Evolutionary conservation across 1,284 basidiomycete species (phyloP).

Genomic region (Spongiforma sp.): DNA sequence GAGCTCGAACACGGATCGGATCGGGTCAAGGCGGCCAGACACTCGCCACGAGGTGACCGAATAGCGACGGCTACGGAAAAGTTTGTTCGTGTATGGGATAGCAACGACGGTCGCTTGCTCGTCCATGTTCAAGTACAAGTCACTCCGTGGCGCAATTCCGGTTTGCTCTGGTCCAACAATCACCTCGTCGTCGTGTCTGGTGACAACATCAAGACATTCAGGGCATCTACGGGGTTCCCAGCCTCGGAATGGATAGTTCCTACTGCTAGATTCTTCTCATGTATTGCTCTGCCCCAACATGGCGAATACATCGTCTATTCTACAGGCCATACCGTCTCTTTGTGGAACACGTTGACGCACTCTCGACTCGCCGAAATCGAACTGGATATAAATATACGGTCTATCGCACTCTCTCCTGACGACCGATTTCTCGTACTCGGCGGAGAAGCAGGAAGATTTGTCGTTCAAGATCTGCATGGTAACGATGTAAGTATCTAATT

Average conservation of each 20-base stretch:
- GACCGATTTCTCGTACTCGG: no score
- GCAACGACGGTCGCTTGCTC: constrained; percentile 4
- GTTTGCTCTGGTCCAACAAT: constrained; percentile 3
- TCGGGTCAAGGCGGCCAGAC: background rate
- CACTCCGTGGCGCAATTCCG: background rate
- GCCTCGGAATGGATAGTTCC: constrained; percentile 3
- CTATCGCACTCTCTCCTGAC: no score
- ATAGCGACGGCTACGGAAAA: background rate
- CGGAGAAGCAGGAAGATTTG: no score
- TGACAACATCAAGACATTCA: background rate
- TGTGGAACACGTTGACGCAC: constrained; percentile 2
- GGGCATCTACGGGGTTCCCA: background rate
- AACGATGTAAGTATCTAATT: no score
- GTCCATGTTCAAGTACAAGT: background rate
- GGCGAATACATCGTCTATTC: constrained; percentile 3
- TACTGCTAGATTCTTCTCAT: background rate
- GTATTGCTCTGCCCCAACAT: background rate
- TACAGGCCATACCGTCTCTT: background rate
- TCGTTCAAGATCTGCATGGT: no score
- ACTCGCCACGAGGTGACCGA: constrained; percentile 4
- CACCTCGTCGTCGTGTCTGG: constrained; percentile 1
- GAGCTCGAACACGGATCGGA: no score
- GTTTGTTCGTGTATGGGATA: background rate
- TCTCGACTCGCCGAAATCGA: no score
- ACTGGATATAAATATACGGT: no score